Conservation (phyloP, 805 yeast species). For the Sungouiozyma intestinalis region DNA sequence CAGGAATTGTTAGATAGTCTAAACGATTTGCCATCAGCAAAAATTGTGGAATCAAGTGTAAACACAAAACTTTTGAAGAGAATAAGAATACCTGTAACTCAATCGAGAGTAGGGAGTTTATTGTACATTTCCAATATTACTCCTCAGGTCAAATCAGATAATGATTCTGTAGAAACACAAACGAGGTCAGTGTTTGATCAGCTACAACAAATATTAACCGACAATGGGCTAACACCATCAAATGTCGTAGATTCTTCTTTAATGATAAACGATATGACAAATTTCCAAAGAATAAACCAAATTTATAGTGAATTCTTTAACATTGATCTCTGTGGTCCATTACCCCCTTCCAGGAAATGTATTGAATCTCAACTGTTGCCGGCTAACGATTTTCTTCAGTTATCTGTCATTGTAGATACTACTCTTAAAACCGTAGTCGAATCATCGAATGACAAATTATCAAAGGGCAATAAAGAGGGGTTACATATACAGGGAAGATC, state of each 20-base stretch:
- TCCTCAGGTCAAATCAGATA: slow-evolving; percentile 24
- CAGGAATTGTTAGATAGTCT: slow-evolving; percentile 5
- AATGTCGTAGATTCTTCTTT: slow-evolving; percentile 53
- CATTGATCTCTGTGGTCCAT: slow-evolving; percentile 30
- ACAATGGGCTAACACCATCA: slow-evolving; percentile 29
- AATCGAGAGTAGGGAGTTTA: slow-evolving; percentile 21
- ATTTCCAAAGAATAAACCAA: slow-evolving; percentile 51
- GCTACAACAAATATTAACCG: slow-evolving; percentile 28
- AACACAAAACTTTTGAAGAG: too few species aligned
- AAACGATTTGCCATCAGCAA: neutral
- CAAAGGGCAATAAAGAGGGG: slow-evolving; percentile 41
- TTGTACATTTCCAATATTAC: slow-evolving; percentile 37
- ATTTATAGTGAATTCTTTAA: slow-evolving; percentile 49
- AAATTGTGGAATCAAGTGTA: too few species aligned
- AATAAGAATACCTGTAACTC: neutral
- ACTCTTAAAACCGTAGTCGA: slow-evolving; percentile 3
- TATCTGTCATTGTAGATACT: slow-evolving; percentile 48
- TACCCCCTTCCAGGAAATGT: slow-evolving; percentile 88
- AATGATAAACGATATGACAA: slow-evolving; percentile 50
- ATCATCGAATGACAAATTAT: neutral
- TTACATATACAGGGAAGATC: slow-evolving; percentile 88
- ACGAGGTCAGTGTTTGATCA: slow-evolving; percentile 39
- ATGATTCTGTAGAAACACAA: slow-evolving; percentile 29
- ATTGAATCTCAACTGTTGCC: slow-evolving; percentile 47
- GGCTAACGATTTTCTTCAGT: slow-evolving; percentile 25